These are phyloP conservation scores for Populus tremula DNA, from an alignment of 345 rosid genomes.

Conservation along the genomic window DNA sequence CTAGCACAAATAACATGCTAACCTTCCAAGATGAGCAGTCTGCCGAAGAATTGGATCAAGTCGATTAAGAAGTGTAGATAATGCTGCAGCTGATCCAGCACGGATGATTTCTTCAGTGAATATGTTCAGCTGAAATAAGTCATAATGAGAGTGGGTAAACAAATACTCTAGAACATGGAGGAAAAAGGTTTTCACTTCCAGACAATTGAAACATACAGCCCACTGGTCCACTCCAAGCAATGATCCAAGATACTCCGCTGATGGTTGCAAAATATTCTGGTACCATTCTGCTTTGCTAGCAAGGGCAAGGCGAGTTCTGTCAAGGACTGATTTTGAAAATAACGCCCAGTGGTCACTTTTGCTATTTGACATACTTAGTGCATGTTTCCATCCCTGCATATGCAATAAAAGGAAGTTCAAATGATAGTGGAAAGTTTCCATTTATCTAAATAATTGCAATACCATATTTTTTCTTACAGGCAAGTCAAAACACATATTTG, in stretches of 20 bases:
- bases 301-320: conserved; percentile 90
- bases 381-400: conserved; percentile 80
- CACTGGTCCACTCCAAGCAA: conserved; percentile 73
- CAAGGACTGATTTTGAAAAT: conserved; percentile 90
- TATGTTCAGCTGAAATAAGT: conserved; percentile 58
- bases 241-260: conserved; percentile 92
- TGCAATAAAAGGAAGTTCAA: conserved; percentile 14
- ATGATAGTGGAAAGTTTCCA: background rate
- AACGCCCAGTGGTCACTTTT: conserved; percentile 75
- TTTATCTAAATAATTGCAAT: conserved; percentile 3
- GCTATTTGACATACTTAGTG: conserved; percentile 57
- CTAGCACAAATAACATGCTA: conserved; percentile 20
- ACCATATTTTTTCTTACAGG: background rate
- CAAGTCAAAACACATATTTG: background rate
- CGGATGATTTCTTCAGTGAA: conserved; percentile 97
- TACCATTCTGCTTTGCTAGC: conserved; percentile 86
- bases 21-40: conserved; percentile 97
- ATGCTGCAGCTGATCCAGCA: conserved; percentile 94
- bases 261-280: conserved; percentile 82
- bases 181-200: background rate
- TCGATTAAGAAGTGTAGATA: conserved; percentile 80
- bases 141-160: conserved; percentile 4
- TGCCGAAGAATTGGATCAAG: conserved; percentile 95
- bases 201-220: conserved; percentile 65
- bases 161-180: conserved; percentile 1